Percentiles rank a stretch among this genome's conserved stretches.
phyloP scores from a whole-genome alignment of 495 filamentous ascomycete species.

The Rhizodiscina lignyota region DNA sequence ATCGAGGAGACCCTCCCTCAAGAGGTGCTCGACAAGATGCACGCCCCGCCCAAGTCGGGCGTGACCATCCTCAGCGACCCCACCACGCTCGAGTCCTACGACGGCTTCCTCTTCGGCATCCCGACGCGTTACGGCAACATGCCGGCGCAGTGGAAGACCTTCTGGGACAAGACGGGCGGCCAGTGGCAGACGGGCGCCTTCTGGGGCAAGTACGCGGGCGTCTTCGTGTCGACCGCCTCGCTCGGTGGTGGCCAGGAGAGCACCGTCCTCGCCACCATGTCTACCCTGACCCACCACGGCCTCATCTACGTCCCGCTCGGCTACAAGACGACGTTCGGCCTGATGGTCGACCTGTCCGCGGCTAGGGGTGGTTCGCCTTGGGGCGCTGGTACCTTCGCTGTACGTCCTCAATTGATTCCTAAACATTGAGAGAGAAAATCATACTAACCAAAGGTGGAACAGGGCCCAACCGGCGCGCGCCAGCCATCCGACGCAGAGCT shows the following conservation, averaged over 20 bases:
- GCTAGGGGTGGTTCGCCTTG: conserved; percentile 76
- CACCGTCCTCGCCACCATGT: conserved; percentile 67
- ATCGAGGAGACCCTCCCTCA: conserved; percentile 72
- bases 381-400: conserved; percentile 89
- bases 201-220: conserved; percentile 80
- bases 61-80: conserved; percentile 50
- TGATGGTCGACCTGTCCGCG: conserved; percentile 52
- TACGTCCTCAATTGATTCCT: conserved; percentile 27
- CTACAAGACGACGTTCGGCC: conserved; percentile 62
- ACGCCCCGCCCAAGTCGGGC: conserved; percentile 64
- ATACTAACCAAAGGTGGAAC: background rate
- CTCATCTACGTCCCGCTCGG: conserved; percentile 91
- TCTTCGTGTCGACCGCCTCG: conserved; percentile 76
- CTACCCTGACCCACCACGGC: conserved; percentile 84
- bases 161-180: conserved; percentile 69
- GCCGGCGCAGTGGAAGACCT: conserved; percentile 88
- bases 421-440: background rate
- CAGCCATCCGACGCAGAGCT: conserved; percentile 62
- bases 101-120: conserved; percentile 88
- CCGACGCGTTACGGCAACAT: conserved; percentile 98
- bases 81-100: conserved; percentile 53
- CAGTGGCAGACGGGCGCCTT: conserved; percentile 47
- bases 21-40: conserved; percentile 74
- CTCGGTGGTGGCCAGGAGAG: conserved; percentile 87
- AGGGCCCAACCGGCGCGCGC: conserved; percentile 58